Evolutionary conservation across 1,284 basidiomycete species (phyloP).

Genomic region (Ustilago nuda): DNA sequence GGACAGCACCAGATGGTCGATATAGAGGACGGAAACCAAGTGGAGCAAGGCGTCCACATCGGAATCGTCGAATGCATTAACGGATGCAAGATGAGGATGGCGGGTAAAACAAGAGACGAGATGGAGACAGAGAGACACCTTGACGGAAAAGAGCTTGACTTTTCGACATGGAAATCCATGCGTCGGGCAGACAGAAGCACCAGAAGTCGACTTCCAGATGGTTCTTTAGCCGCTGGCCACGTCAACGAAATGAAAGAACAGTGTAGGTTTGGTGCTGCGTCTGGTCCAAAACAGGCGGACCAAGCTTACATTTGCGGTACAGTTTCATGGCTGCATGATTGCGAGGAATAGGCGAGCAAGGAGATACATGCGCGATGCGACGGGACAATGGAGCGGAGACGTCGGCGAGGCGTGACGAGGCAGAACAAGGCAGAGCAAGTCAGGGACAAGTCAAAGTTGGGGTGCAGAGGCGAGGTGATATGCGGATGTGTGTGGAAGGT

Average conservation of each 20-base stretch:
- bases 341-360: not conserved
- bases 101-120: not conserved
- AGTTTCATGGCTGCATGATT: slow-evolving; percentile 12
- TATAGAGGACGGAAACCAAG: not conserved
- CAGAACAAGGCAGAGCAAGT: not conserved
- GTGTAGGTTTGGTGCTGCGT: not conserved
- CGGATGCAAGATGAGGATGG: slow-evolving; percentile 21
- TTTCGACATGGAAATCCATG: slow-evolving; percentile 18
- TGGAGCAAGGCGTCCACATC: not conserved
- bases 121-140: not conserved
- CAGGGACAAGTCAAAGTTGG: slow-evolving; percentile 12
- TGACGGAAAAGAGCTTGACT: slow-evolving; percentile 14
- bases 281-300: not conserved
- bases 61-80: not conserved
- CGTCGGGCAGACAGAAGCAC: not conserved
- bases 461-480: slow-evolving; percentile 21
- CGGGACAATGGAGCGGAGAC: not conserved
- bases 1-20: not conserved
- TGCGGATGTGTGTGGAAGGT: not conserved
- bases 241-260: not conserved
- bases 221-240: slow-evolving; percentile 4
- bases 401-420: not conserved
- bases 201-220: not conserved
- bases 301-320: slow-evolving; percentile 1
- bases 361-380: not conserved